Evolutionary conservation across 169 alveolate species (phyloP).

Genomic region (Perkinsus olseni): DNA sequence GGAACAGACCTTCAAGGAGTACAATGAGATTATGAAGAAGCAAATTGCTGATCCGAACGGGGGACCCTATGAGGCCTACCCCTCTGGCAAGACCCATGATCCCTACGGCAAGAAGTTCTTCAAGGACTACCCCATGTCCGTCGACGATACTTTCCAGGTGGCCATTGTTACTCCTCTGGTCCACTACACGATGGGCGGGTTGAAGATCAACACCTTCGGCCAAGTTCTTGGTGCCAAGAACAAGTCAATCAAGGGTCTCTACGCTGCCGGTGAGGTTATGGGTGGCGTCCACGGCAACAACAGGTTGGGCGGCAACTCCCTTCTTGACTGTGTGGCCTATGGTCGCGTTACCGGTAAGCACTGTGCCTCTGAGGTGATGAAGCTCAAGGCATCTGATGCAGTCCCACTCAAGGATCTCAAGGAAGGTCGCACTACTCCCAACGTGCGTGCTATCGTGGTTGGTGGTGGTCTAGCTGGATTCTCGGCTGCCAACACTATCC

Average conservation of each 20-base stretch:
- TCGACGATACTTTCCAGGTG: conserved; percentile 26
- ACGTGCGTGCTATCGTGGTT: not conserved
- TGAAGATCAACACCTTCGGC: conserved; percentile 36
- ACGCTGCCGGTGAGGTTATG: conserved; percentile 42
- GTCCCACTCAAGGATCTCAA: not conserved
- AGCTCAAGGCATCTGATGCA: not conserved
- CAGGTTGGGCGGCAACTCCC: conserved; percentile 39
- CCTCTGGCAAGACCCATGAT: conserved; percentile 14
- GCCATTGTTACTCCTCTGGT: conserved; percentile 43
- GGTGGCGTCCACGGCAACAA: conserved; percentile 52
- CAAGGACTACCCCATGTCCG: conserved; percentile 30
- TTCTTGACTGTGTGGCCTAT: conserved; percentile 34
- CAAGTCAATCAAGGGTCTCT: conserved; percentile 30
- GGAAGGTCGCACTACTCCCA: not conserved
- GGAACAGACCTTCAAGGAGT: conserved; percentile 9
- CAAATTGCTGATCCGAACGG: conserved; percentile 30
- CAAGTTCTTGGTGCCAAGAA: conserved; percentile 36
- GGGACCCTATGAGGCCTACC: conserved; percentile 22
- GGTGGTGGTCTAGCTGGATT: conserved; percentile 25
- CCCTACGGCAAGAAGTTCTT: conserved; percentile 14
- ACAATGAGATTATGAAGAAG: conserved; percentile 32
- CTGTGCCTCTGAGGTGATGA: not conserved
- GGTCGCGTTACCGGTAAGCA: conserved; percentile 33
- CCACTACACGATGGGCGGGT: conserved; percentile 51
- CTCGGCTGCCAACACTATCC: conserved; percentile 13